Evolutionary conservation across 768 basidiomycete genomes (phyloP).

Genomic region (Termitomyces sp.): DNA sequence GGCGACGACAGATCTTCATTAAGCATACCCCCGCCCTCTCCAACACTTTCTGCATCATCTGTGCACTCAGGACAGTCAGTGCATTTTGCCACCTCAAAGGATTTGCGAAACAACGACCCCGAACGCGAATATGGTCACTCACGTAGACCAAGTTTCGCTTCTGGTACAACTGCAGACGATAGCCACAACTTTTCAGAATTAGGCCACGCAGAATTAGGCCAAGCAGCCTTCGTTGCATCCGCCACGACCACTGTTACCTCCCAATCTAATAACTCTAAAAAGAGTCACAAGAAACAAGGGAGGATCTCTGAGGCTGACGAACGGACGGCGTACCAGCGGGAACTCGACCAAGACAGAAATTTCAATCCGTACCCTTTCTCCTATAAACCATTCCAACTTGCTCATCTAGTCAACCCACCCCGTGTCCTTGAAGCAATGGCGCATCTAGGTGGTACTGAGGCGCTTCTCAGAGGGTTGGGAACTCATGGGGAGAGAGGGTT

Average conservation of each 20-base stretch:
- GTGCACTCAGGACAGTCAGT: slow-evolving; percentile 24
- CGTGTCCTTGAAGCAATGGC: slow-evolving; percentile 53
- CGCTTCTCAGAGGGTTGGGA: slow-evolving; percentile 69
- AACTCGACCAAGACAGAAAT: slow-evolving; percentile 31
- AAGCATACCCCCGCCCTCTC: slow-evolving; percentile 55
- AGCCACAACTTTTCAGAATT: slow-evolving; percentile 12
- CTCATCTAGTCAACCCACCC: slow-evolving; percentile 88
- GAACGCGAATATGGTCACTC: slow-evolving; percentile 34
- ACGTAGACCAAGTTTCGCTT: slow-evolving; percentile 50
- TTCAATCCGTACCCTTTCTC: slow-evolving; percentile 66
- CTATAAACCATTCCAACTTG: slow-evolving; percentile 70
- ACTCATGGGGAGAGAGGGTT: slow-evolving; percentile 52
- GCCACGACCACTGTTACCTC: slow-evolving; percentile 27
- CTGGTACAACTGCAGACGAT: slow-evolving; percentile 46
- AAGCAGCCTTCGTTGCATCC: slow-evolving; percentile 25
- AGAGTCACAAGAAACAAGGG: slow-evolving; percentile 20
- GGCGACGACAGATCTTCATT: slow-evolving; percentile 27
- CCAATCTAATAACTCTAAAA: slow-evolving; percentile 11
- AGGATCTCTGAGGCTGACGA: slow-evolving; percentile 19
- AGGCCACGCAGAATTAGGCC: slow-evolving; percentile 21
- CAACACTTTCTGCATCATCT: slow-evolving; percentile 67
- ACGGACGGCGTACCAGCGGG: slow-evolving; percentile 26
- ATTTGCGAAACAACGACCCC: slow-evolving; percentile 65
- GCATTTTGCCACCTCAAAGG: slow-evolving; percentile 48
- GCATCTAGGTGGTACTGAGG: slow-evolving; percentile 63